These are phyloP conservation scores for Phytophthora vignae DNA, from an alignment of 352 stramenopile species.

Conservation along the genomic window DNA sequence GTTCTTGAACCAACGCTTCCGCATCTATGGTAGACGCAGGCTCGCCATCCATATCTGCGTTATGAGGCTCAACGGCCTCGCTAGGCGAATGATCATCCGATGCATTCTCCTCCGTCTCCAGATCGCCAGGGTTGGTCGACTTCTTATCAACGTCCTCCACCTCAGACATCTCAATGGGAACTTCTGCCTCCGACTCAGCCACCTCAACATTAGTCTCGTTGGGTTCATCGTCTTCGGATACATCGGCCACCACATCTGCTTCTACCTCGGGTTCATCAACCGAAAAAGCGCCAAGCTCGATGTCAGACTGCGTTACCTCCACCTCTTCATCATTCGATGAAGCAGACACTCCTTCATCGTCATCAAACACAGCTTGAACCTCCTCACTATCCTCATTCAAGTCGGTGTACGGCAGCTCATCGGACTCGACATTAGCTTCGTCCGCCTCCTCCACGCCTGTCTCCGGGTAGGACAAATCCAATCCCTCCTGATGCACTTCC, in stretches of 20 bases:
- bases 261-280: conserved; percentile 4
- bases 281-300: background rate
- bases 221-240: conserved; percentile 5
- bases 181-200: background rate
- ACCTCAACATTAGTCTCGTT: background rate
- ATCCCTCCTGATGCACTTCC: conserved; percentile 28
- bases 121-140: background rate
- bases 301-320: background rate
- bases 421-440: conserved; percentile 19
- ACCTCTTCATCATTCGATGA: background rate
- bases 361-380: background rate
- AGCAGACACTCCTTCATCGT: background rate
- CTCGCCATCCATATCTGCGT: background rate
- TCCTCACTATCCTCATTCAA: background rate
- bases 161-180: background rate
- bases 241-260: background rate
- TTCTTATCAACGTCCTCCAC: conserved; percentile 9
- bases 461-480: conserved; percentile 26
- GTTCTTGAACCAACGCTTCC: background rate
- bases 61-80: background rate
- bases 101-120: background rate
- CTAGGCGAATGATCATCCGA: background rate
- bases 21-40: background rate
- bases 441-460: conserved; percentile 25
- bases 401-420: background rate